Percentiles rank a stretch among this genome's conserved stretches.
Conservation (phyloP, 768 basidiomycete genomes). For the Boletus sensibilis region DNA sequence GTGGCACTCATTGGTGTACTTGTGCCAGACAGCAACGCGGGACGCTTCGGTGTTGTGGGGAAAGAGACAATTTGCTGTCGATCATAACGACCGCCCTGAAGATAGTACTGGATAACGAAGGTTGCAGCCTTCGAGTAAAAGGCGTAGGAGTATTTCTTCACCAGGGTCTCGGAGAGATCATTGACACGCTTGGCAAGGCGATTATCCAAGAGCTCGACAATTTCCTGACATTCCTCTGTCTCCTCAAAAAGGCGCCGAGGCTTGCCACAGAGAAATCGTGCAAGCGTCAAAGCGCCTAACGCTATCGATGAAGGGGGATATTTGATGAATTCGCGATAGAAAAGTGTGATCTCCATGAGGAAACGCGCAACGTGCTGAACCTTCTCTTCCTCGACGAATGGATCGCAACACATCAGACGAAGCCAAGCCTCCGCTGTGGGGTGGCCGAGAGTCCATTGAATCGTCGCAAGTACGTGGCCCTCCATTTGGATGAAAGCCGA, state of each 20-base stretch:
- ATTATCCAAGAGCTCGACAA: constrained; percentile 82
- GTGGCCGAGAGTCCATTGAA: constrained; percentile 95
- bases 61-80: constrained; percentile 47
- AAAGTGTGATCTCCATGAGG: constrained; percentile 98
- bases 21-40: constrained; percentile 44
- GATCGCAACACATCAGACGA: constrained; percentile 73
- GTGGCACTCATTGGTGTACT: constrained; percentile 76
- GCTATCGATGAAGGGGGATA: constrained; percentile 86
- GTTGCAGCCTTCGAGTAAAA: constrained; percentile 97
- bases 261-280: constrained; percentile 84
- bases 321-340: constrained; percentile 93
- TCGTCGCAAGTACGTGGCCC: constrained; percentile 92
- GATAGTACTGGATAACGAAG: constrained; percentile 90
- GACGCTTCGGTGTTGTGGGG: constrained; percentile 59
- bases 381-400: constrained; percentile 78
- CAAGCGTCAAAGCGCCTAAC: constrained; percentile 82
- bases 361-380: constrained; percentile 96
- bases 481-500: constrained; percentile 99
- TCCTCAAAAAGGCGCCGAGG: constrained; percentile 78
- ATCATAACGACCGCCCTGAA: constrained; percentile 77
- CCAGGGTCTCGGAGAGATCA: constrained; percentile 90
- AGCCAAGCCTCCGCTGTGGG: constrained; percentile 99
- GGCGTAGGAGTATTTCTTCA: constrained; percentile 96
- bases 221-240: constrained; percentile 77
- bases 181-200: constrained; percentile 87